Evolutionary conservation across 495 filamentous ascomycete genomes (phyloP).

Genomic region (Neurospora tetrasperma): DNA sequence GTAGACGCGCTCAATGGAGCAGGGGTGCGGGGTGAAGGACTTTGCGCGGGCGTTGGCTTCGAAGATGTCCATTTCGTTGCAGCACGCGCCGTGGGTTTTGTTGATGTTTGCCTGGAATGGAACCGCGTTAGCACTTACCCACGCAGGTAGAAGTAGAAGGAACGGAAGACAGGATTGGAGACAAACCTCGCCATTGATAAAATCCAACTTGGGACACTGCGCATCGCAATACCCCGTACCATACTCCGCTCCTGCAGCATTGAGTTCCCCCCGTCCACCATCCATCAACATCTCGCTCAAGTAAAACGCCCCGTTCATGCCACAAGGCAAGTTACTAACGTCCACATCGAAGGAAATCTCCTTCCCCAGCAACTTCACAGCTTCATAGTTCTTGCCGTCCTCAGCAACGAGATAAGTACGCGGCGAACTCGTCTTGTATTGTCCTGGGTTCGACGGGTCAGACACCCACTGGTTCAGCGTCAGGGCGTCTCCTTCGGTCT

Average conservation of each 20-base stretch:
- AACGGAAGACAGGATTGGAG: too few species aligned
- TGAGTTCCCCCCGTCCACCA: conserved; percentile 46
- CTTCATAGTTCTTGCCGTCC: conserved; percentile 43
- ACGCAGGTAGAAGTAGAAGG: too few species aligned
- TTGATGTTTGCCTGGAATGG: conserved; percentile 35
- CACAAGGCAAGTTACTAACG: conserved; percentile 52
- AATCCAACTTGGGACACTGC: conserved; percentile 56
- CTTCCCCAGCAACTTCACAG: conserved; percentile 46
- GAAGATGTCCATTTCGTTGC: conserved; percentile 65
- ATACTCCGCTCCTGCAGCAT: conserved; percentile 59
- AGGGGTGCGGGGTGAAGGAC: conserved; percentile 54
- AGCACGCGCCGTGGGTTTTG: conserved; percentile 49
- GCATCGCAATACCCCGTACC: conserved; percentile 74
- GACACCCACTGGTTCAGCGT: conserved; percentile 47
- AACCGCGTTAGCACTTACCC: too few species aligned
- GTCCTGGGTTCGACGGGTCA: conserved; percentile 9
- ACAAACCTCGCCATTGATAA: conserved; percentile 52
- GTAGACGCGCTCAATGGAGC: conserved; percentile 35
- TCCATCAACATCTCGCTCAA: conserved; percentile 54
- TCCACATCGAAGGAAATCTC: conserved; percentile 66
- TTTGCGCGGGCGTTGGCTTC: conserved; percentile 56
- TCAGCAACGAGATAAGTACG: conserved; percentile 51
- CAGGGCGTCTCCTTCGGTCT: conserved; percentile 35
- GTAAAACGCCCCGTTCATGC: conserved; percentile 65
- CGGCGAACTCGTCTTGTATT: conserved; percentile 42